Conservation (phyloP, 768 basidiomycete species). For the Suillus subaureus region DNA sequence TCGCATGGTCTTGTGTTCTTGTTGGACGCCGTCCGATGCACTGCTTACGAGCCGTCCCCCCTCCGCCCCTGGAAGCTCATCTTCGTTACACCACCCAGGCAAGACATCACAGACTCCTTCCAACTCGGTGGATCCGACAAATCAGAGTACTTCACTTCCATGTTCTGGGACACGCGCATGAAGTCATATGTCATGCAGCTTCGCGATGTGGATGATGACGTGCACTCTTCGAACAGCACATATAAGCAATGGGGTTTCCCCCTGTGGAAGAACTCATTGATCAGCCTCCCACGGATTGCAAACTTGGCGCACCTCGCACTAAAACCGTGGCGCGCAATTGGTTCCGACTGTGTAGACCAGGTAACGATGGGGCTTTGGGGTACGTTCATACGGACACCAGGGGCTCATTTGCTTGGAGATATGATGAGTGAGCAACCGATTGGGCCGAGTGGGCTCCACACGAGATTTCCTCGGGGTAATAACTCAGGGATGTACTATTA, state of each 20-base stretch:
- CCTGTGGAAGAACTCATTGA: background rate
- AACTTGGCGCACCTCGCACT: background rate
- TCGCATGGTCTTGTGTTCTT: background rate
- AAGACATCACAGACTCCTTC: background rate
- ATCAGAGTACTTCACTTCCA: background rate
- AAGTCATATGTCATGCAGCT: background rate
- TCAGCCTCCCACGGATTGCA: background rate
- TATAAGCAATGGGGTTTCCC: background rate
- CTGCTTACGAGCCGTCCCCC: background rate
- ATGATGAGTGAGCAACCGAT: background rate
- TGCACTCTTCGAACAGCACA: background rate
- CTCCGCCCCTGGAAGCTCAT: background rate
- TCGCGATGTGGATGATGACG: background rate
- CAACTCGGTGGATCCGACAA: background rate
- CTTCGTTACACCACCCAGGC: background rate
- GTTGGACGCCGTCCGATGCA: background rate
- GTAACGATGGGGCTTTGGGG: background rate
- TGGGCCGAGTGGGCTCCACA: background rate
- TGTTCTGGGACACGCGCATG: background rate
- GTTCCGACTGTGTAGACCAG: background rate
- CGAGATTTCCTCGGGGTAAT: background rate
- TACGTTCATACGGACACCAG: background rate
- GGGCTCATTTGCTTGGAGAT: background rate
- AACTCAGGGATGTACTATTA: background rate
- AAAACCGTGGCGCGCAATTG: background rate